Base-by-base conservation (phyloP, 306 rosid species). In the Cicer pinnatifidum region DNA sequence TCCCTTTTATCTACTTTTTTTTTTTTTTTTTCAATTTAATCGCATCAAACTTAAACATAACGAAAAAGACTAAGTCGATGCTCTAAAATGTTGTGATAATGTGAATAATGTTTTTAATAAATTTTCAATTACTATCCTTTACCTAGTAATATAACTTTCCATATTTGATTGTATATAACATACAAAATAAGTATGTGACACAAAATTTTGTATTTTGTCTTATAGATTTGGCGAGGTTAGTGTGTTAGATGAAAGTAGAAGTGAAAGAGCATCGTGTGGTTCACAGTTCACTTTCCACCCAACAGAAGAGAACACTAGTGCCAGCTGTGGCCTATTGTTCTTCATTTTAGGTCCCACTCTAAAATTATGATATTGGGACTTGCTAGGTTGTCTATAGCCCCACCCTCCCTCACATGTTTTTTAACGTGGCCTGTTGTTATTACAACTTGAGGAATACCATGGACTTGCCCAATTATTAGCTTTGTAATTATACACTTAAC, bases 301-400 rank as follows among this genome's bases (percentile, higher is more conserved):
- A 75, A 64, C 81, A 41, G 38, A 59, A 79, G 72, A 33, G 16
- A 72, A 57, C 56, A 50, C 20, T 28, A 60, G 37, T 52, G 84
- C 81, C 84, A 81, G 84, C 84, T 81, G 84, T 76, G 2, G 6
- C 37, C 78, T 76, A 41, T 53, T 75, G 73, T 75, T 69, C 12
- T 51, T 51, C 1, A 16, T 28, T 28, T 28, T 54, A 70, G 84
- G 84, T 9, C 74, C 81, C 84, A 6, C 23, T 8, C 0, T 3
- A 35, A 20, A 63, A 75, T 76, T 69, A 76, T 71, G 70, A 57
- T 38, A 63, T 76, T 64, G 44, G 75, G 73, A 71, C 71, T 81
- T 81, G 81, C 71, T 71, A 0, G 70, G 81, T 71, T 81, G 81
- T 71, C 78, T 8, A 15, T 38, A 60, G 44, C 51, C 84, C 81